phyloP scores from a whole-genome alignment of 208 protist species.

The Leishmania amazonensis region DNA sequence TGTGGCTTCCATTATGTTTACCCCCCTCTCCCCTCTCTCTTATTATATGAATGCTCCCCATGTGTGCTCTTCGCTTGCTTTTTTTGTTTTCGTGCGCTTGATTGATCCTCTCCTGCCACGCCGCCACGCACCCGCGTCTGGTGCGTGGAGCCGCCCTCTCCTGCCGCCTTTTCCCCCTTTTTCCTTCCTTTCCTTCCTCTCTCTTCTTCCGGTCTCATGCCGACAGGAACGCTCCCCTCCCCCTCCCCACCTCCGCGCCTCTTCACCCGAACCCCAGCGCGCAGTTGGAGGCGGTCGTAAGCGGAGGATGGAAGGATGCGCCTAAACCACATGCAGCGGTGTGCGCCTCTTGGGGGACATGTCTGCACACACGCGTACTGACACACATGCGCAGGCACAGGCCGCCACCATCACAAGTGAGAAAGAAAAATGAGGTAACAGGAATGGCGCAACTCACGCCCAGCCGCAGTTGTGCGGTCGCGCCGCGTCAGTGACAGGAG shows the following conservation, averaged over 20 bases:
- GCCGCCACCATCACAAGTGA: not conserved
- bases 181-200: not conserved
- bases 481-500: not conserved
- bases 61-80: not conserved
- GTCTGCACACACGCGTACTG: not conserved
- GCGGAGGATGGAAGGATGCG: not conserved
- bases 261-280: not conserved
- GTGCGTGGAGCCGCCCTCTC: not conserved
- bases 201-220: not conserved
- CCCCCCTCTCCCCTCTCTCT: not conserved
- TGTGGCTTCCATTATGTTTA: not conserved
- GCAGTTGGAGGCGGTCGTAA: not conserved
- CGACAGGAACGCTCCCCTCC: not conserved
- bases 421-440: not conserved
- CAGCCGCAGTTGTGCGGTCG: not conserved
- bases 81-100: not conserved
- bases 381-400: not conserved
- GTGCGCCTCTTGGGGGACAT: not conserved
- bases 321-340: not conserved
- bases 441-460: not conserved
- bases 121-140: not conserved
- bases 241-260: no score
- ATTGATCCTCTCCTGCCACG: not conserved
- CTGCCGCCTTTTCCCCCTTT: not conserved
- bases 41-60: not conserved